Percentiles rank a stretch among this genome's conserved stretches.
Evolutionary conservation across 306 rosid species (phyloP).

Genomic region (Glycine soja): DNA sequence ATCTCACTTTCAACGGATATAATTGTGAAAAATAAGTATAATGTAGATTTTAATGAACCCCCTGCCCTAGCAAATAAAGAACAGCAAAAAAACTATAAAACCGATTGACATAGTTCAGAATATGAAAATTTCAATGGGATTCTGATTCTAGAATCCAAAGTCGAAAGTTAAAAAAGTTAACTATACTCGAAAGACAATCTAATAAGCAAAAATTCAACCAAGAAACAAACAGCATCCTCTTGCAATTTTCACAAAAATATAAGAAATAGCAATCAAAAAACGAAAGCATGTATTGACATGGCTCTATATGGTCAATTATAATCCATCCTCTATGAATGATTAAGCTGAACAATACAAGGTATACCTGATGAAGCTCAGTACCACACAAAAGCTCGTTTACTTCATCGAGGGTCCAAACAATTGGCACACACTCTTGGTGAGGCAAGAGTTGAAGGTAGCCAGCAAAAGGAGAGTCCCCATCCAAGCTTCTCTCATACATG

Average conservation of each 20-base stretch:
- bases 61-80: too few relatives aligned
- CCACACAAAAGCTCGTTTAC: slow-evolving; percentile 66
- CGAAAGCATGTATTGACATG: background rate
- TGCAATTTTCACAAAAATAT: slow-evolving; percentile 10
- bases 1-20: slow-evolving; percentile 26
- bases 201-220: background rate
- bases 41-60: background rate
- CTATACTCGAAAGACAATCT: slow-evolving; percentile 12
- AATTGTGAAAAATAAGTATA: background rate
- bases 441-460: slow-evolving; percentile 81
- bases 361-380: slow-evolving; percentile 86
- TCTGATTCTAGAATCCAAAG: background rate
- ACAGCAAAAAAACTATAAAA: too few relatives aligned
- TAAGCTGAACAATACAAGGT: background rate
- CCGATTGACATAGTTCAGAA: too few relatives aligned
- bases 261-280: background rate
- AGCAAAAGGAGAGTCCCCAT: slow-evolving; percentile 68
- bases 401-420: slow-evolving; percentile 74
- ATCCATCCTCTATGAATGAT: background rate
- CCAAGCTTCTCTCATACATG: slow-evolving; percentile 89
- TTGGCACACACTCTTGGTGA: slow-evolving; percentile 65
- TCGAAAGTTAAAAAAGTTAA: background rate
- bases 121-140: background rate
- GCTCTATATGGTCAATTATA: background rate
- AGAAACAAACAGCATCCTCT: background rate